A percentile compares a stretch with the other conserved stretches of the same genome.
Conservation (phyloP, 2,329 filamentous ascomycete genomes). For the Grosmannia serpens region DNA sequence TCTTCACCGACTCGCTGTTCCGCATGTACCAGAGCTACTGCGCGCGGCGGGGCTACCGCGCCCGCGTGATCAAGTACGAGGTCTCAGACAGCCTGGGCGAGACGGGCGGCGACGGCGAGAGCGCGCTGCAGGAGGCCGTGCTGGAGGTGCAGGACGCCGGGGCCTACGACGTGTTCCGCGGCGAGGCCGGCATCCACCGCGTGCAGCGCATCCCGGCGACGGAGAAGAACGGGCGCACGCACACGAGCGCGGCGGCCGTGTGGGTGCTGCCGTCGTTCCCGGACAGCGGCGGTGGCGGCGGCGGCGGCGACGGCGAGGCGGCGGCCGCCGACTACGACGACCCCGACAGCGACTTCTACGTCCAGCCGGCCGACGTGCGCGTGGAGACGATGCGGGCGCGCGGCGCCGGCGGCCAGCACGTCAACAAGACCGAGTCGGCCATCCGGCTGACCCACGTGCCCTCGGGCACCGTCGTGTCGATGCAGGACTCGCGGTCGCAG, state of each 20-base stretch:
- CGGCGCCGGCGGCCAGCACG: slow-evolving; percentile 91
- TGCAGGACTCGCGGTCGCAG: slow-evolving; percentile 89
- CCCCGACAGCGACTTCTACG: slow-evolving; percentile 82
- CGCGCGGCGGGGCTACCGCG: slow-evolving; percentile 51
- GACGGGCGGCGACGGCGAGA: slow-evolving; percentile 44
- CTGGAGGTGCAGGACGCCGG: slow-evolving; percentile 68
- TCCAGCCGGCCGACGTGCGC: slow-evolving; percentile 71
- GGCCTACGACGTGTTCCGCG: slow-evolving; percentile 70
- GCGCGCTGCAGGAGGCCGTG: slow-evolving; percentile 73
- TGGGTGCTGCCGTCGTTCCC: slow-evolving; percentile 84
- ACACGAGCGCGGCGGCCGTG: slow-evolving; percentile 86
- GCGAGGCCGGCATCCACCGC: slow-evolving; percentile 87
- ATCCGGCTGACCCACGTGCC: slow-evolving; percentile 86
- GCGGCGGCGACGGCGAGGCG: slow-evolving; percentile 16
- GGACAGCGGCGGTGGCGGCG: slow-evolving; percentile 34
- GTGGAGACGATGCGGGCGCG: slow-evolving; percentile 84
- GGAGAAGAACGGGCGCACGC: slow-evolving; percentile 80
- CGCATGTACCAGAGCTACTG: slow-evolving; percentile 79
- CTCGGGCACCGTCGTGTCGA: slow-evolving; percentile 74
- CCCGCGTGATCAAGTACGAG: slow-evolving; percentile 69
- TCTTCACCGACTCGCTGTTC: slow-evolving; percentile 79
- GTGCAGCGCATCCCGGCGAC: slow-evolving; percentile 90
- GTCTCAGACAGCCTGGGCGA: slow-evolving; percentile 52
- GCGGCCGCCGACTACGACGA: slow-evolving; percentile 53
- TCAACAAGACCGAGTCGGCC: slow-evolving; percentile 96